Percentiles rank a stretch among this genome's conserved stretches.
These are phyloP conservation scores for Punica granatum DNA, from an alignment of 345 rosid genomes.

Conservation along the genomic window DNA sequence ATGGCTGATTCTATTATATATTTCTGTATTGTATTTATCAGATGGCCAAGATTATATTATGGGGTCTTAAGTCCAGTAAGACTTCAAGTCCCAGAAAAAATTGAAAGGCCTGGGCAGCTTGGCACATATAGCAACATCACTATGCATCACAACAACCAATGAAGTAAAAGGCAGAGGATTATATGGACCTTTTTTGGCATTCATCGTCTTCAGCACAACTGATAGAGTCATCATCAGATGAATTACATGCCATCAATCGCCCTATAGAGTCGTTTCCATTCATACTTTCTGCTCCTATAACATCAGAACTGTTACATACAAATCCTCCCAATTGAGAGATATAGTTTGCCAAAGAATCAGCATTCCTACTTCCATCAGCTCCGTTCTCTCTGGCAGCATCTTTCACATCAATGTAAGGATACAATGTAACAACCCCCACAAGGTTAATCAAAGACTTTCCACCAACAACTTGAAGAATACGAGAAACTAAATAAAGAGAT, in stretches of 20 bases:
- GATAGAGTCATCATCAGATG: conserved; percentile 17
- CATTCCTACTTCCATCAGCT: conserved; percentile 7
- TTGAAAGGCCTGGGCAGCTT: background rate
- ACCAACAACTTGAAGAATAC: conserved; percentile 54
- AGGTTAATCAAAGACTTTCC: conserved; percentile 33
- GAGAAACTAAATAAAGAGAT: conserved; percentile 49
- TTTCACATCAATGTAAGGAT: conserved; percentile 25
- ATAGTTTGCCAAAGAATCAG: conserved; percentile 19
- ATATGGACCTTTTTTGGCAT: conserved; percentile 33
- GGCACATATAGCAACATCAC: background rate
- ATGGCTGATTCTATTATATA: too few species aligned
- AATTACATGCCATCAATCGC: conserved; percentile 8
- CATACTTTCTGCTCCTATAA: conserved; percentile 23
- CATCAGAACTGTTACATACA: conserved; percentile 17
- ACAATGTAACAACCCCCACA: conserved; percentile 33
- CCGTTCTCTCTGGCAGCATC: conserved; percentile 18
- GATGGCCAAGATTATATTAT: background rate
- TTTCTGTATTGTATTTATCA: background rate
- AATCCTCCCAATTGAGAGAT: conserved; percentile 20
- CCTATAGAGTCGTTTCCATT: conserved; percentile 14
- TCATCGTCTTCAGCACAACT: conserved; percentile 12
- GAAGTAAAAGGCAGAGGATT: background rate
- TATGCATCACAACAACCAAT: background rate
- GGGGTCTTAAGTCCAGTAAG: background rate
- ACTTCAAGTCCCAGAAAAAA: background rate